Percentiles rank a stretch among this genome's conserved stretches.
Evolutionary conservation across 1,284 basidiomycete genomes (phyloP).

Genomic region (Bjerkandera adusta): DNA sequence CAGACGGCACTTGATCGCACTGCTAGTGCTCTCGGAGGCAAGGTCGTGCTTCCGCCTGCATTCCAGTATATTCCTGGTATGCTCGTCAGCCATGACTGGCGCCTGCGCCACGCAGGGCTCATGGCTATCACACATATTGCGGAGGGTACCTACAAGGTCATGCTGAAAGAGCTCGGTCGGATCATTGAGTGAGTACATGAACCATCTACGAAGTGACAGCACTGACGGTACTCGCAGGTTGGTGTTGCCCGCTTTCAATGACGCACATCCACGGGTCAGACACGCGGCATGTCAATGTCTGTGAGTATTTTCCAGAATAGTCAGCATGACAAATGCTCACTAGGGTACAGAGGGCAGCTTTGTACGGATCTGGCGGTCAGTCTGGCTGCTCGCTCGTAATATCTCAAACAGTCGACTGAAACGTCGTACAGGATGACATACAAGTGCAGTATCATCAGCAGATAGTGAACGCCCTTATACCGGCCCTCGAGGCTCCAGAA

Average conservation of each 20-base stretch:
- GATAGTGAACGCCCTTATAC: conserved; percentile 68
- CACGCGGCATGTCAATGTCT: conserved; percentile 87
- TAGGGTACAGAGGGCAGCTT: conserved; percentile 62
- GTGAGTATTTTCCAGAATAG: conserved; percentile 41
- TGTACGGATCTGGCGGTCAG: conserved; percentile 80
- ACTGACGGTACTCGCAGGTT: conserved; percentile 40
- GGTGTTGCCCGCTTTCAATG: conserved; percentile 72
- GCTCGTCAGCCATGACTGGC: conserved; percentile 79
- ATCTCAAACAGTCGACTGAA: not conserved
- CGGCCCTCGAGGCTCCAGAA: conserved; percentile 73
- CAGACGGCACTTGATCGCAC: conserved; percentile 79
- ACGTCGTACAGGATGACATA: conserved; percentile 60
- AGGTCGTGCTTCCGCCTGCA: conserved; percentile 67
- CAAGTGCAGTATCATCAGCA: conserved; percentile 67
- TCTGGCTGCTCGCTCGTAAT: not conserved
- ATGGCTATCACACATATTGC: conserved; percentile 80
- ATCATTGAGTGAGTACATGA: conserved; percentile 58
- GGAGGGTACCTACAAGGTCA: conserved; percentile 75
- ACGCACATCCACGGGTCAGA: conserved; percentile 78
- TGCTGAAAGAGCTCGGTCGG: conserved; percentile 74
- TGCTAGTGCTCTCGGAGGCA: conserved; percentile 72
- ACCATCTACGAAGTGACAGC: not conserved
- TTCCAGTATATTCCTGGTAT: conserved; percentile 80
- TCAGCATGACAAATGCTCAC: conserved; percentile 6
- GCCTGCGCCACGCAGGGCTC: conserved; percentile 75